phyloP scores from a whole-genome alignment of 208 protist genomes.

The Leishmania braziliensis region DNA sequence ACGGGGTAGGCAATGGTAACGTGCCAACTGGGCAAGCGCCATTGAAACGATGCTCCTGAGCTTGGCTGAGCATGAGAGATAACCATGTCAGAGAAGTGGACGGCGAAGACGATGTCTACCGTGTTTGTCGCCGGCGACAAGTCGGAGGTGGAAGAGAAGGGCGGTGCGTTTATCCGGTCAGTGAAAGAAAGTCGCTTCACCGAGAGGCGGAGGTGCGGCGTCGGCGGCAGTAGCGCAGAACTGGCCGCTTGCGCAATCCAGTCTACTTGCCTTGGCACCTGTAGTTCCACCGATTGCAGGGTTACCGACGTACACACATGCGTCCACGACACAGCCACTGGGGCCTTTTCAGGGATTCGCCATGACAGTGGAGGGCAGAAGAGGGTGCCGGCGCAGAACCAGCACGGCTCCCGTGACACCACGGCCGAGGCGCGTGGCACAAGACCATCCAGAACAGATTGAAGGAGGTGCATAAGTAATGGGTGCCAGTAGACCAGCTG shows the following conservation, averaged over 20 bases:
- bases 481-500: slow-evolving; percentile 30
- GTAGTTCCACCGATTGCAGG: slow-evolving; percentile 14
- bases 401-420: slow-evolving; percentile 24
- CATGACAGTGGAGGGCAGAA: slow-evolving; percentile 28
- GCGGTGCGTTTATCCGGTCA: neutral
- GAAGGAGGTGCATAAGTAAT: slow-evolving; percentile 20
- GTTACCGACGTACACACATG: slow-evolving; percentile 15
- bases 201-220: neutral
- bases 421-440: slow-evolving; percentile 16
- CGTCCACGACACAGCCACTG: slow-evolving; percentile 14
- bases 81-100: neutral
- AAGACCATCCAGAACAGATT: slow-evolving; percentile 14
- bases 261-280: slow-evolving; percentile 8
- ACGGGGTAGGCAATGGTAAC: slow-evolving; percentile 6
- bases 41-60: neutral
- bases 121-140: neutral
- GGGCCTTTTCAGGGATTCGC: neutral
- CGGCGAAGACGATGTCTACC: neutral
- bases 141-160: neutral
- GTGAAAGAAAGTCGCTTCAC: neutral
- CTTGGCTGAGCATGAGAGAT: slow-evolving; percentile 5
- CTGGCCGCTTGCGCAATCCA: slow-evolving; percentile 14
- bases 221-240: neutral
- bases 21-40: slow-evolving; percentile 11
- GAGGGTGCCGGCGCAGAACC: slow-evolving; percentile 21